Evolutionary conservation across 345 rosid species (phyloP).

Genomic region (Aquilaria sinensis): DNA sequence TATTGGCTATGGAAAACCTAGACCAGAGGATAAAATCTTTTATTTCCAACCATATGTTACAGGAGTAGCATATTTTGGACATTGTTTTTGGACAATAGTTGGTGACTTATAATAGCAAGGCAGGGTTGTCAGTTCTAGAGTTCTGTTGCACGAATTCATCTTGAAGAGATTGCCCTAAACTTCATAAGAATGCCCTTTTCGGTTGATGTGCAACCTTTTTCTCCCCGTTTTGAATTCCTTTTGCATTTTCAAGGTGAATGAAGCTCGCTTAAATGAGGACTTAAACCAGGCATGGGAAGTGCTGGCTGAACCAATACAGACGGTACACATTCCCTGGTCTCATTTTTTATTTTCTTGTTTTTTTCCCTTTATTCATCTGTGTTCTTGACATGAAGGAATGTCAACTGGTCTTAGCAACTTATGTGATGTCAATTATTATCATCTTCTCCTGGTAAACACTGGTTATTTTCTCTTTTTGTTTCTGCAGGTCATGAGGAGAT

Average conservation of each 20-base stretch:
- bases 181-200: background rate
- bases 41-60: background rate
- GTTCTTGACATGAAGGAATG: background rate
- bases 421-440: too few relatives aligned
- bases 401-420: background rate
- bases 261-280: constrained; percentile 66
- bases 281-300: constrained; percentile 88
- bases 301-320: constrained; percentile 95
- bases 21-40: too few relatives aligned
- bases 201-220: background rate
- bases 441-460: background rate
- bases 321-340: constrained; percentile 41
- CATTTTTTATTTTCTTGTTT: background rate
- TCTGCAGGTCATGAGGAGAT: constrained; percentile 84
- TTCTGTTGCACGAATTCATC: background rate
- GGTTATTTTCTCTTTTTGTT: background rate
- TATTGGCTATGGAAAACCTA: too few relatives aligned
- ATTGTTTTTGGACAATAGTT: background rate
- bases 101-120: too few relatives aligned
- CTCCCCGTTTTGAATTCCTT: background rate
- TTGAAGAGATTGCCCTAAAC: too few relatives aligned
- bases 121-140: constrained; percentile 1
- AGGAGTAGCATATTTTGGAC: background rate
- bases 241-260: constrained; percentile 55
- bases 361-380: constrained; percentile 1